Percentiles rank a stretch among this genome's conserved stretches.
Conservation (phyloP, 2,329 filamentous ascomycete genomes). For the Thelonectria discophora region DNA sequence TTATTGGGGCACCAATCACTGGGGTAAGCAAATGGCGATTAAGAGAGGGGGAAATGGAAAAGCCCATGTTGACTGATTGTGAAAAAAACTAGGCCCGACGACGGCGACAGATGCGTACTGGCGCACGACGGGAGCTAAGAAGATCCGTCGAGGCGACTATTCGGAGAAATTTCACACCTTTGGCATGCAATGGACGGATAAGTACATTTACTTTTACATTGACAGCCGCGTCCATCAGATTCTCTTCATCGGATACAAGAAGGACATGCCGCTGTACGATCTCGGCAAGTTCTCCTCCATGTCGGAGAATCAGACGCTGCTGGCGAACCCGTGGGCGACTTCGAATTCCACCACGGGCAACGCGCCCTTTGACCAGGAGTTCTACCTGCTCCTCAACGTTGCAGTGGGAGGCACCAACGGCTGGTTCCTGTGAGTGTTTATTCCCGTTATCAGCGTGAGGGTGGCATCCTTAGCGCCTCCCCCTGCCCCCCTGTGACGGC, state of each 20-base stretch:
- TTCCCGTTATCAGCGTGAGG: conserved; percentile 7
- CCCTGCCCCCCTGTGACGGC: not conserved
- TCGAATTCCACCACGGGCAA: conserved; percentile 50
- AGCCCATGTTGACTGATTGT: not conserved
- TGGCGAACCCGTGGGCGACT: conserved; percentile 55
- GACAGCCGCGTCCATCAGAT: conserved; percentile 55
- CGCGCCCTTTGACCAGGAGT: conserved; percentile 61
- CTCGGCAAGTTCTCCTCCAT: conserved; percentile 53
- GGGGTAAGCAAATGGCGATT: conserved; percentile 47
- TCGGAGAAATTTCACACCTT: conserved; percentile 58
- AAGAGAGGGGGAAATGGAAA: too few relatives aligned
- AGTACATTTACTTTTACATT: conserved; percentile 63
- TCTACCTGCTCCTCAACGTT: conserved; percentile 62
- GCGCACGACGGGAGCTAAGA: conserved; percentile 46
- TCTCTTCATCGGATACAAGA: conserved; percentile 49
- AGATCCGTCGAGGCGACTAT: conserved; percentile 47
- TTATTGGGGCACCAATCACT: conserved; percentile 56
- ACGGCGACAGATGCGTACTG: conserved; percentile 45
- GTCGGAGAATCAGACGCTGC: conserved; percentile 52
- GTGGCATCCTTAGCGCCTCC: conserved; percentile 2
- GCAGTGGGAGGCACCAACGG: conserved; percentile 60
- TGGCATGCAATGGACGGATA: conserved; percentile 61
- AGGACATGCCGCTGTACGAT: conserved; percentile 49
- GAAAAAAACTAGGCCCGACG: conserved; percentile 38
- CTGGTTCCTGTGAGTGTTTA: conserved; percentile 53